Percentiles rank a stretch among this genome's conserved stretches.
Conservation (phyloP, 768 basidiomycete genomes). For the Boletellus sp. region DNA sequence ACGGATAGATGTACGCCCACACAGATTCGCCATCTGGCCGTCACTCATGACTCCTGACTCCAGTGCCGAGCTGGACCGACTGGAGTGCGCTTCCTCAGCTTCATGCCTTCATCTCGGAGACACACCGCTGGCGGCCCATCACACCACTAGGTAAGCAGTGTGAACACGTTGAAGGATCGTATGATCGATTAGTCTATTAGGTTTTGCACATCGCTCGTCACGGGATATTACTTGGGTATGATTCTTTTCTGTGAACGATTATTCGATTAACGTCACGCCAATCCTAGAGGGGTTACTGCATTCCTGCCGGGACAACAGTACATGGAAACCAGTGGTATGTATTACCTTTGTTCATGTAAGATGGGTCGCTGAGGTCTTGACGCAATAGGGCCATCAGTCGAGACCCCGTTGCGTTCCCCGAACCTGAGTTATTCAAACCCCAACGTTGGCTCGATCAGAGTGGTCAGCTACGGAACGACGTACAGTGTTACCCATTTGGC, state of each 20-base stretch:
- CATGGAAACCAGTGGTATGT: constrained; percentile 21
- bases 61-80: constrained; percentile 39
- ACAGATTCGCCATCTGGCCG: neutral
- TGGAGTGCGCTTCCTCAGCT: constrained; percentile 32
- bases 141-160: constrained; percentile 20
- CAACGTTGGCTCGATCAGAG: constrained; percentile 49
- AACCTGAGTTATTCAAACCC: constrained; percentile 56
- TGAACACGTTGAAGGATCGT: no score
- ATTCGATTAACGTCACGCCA: constrained; percentile 16
- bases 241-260: constrained; percentile 16
- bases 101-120: constrained; percentile 36
- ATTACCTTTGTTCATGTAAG: neutral
- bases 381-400: constrained; percentile 45
- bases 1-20: constrained; percentile 25
- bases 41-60: neutral
- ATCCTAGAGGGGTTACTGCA: constrained; percentile 17
- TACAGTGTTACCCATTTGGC: constrained; percentile 49
- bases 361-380: neutral
- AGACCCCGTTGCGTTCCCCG: constrained; percentile 52
- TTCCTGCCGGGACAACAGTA: constrained; percentile 24
- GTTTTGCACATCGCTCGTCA: constrained; percentile 60
- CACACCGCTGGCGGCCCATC: constrained; percentile 37
- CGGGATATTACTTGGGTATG: constrained; percentile 59
- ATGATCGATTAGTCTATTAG: neutral
- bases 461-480: constrained; percentile 43